Evolutionary conservation across 768 basidiomycete genomes (phyloP).

Genomic region (Brasilioporus rufonigricans): DNA sequence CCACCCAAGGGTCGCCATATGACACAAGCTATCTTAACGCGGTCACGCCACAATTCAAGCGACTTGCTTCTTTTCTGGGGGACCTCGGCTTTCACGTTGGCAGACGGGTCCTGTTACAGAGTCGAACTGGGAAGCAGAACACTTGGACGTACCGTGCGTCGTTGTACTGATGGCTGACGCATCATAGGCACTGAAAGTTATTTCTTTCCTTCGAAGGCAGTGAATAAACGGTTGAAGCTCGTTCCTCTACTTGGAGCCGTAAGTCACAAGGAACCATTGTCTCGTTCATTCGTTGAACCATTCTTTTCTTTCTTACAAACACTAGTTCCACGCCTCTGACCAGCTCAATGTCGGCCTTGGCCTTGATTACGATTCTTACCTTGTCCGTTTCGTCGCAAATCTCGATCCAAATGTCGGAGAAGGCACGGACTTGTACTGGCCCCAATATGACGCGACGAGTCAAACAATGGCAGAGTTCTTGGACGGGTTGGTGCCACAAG

Average conservation of each 20-base stretch:
- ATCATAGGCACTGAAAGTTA: too few relatives aligned
- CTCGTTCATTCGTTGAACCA: too few relatives aligned
- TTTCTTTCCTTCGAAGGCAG: slow-evolving; percentile 28
- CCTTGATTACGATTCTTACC: slow-evolving; percentile 41
- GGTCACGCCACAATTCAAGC: slow-evolving; percentile 48
- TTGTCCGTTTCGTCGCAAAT: slow-evolving; percentile 21
- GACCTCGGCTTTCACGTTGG: slow-evolving; percentile 52
- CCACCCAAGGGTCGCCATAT: slow-evolving; percentile 51
- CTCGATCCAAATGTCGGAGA: slow-evolving; percentile 39
- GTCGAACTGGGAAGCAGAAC: slow-evolving; percentile 36
- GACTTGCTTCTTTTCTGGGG: slow-evolving; percentile 48
- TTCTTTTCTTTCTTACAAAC: too few relatives aligned
- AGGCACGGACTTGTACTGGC: slow-evolving; percentile 36
- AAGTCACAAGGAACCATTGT: slow-evolving; percentile 7
- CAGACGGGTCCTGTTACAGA: slow-evolving; percentile 44
- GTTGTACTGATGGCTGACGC: too few relatives aligned
- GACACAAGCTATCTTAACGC: slow-evolving; percentile 44
- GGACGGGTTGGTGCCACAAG: slow-evolving; percentile 34
- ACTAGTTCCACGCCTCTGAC: slow-evolving; percentile 44
- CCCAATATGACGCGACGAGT: slow-evolving; percentile 36
- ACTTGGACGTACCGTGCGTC: slow-evolving; percentile 35
- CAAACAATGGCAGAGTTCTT: slow-evolving; percentile 14
- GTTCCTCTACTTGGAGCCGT: slow-evolving; percentile 45
- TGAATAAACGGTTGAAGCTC: slow-evolving; percentile 45
- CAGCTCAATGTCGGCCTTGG: slow-evolving; percentile 40